Conservation (phyloP, 2,329 filamentous ascomycete genomes). For the Talaromyces verruculosus region DNA sequence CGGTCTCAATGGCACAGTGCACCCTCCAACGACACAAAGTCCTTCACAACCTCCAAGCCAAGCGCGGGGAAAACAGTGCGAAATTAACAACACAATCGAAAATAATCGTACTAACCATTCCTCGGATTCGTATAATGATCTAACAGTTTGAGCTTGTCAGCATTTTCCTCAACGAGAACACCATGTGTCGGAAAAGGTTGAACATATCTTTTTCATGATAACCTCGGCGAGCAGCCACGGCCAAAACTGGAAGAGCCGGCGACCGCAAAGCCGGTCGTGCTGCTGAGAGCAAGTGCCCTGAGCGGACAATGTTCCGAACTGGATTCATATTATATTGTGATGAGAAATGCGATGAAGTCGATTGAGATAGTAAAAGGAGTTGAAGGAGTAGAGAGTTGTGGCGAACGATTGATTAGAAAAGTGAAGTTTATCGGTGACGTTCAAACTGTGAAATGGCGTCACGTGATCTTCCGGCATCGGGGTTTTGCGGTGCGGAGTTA, state of each 20-base stretch:
- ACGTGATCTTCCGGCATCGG: constrained; percentile 19
- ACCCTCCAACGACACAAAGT: background rate
- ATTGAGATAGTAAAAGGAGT: background rate
- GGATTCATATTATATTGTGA: constrained; percentile 19
- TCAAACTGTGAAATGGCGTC: constrained; percentile 2
- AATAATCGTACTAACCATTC: constrained; percentile 51
- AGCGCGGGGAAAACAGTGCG: background rate
- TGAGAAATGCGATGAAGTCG: background rate
- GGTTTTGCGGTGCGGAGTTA: constrained; percentile 8
- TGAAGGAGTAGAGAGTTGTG: background rate
- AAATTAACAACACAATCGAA: background rate
- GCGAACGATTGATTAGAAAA: background rate
- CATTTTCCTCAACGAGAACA: background rate
- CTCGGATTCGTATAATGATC: constrained; percentile 80
- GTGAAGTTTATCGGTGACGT: constrained; percentile 13
- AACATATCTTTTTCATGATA: constrained; percentile 68
- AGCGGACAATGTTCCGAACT: constrained; percentile 16
- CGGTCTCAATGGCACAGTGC: background rate
- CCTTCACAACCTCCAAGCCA: background rate
- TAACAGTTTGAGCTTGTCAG: constrained; percentile 48
- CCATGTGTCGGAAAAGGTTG: background rate
- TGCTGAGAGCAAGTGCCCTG: constrained; percentile 19
- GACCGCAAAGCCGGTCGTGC: constrained; percentile 18
- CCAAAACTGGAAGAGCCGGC: constrained; percentile 6
- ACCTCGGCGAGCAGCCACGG: constrained; percentile 35